Conservation (phyloP, 1,284 basidiomycete genomes). For the Papiliotrema terrestris region DNA sequence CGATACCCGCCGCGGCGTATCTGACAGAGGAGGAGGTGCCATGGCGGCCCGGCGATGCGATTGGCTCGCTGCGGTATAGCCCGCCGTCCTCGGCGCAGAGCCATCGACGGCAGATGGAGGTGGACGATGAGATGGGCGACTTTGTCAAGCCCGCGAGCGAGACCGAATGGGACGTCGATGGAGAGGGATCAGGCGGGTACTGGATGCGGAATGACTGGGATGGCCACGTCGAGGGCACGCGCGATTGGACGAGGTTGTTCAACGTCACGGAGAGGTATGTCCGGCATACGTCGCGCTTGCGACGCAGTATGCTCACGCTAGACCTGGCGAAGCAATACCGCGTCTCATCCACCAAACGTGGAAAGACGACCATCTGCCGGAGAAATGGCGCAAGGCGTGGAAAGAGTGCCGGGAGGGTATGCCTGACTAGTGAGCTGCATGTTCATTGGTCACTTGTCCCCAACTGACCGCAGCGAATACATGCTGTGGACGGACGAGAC, state of each 20-base stretch:
- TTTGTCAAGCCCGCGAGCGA: background rate
- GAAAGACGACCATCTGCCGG: conserved; percentile 85
- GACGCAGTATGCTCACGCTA: conserved; percentile 1
- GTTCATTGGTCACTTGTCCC: conserved; percentile 4
- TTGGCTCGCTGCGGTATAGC: conserved; percentile 18
- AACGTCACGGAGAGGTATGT: conserved; percentile 37
- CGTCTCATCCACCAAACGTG: conserved; percentile 97
- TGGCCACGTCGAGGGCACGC: conserved; percentile 34
- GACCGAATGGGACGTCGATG: conserved; percentile 40
- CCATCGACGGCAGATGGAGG: background rate
- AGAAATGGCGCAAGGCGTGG: conserved; percentile 75
- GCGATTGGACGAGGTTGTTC: conserved; percentile 39
- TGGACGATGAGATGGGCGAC: conserved; percentile 2
- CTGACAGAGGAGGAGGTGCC: conserved; percentile 75
- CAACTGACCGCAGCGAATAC: conserved; percentile 58
- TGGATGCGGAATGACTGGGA: conserved; percentile 47
- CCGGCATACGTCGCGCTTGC: background rate
- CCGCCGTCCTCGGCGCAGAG: background rate
- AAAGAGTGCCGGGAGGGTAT: conserved; percentile 79
- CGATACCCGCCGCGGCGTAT: conserved; percentile 73
- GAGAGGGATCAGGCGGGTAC: conserved; percentile 42
- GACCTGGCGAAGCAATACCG: conserved; percentile 68
- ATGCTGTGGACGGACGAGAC: conserved; percentile 94
- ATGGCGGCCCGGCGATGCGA: conserved; percentile 48
- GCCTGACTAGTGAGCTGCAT: conserved; percentile 89